Conservation (phyloP, 257 asterid species). For the Parsonsia alboflavescens region DNA sequence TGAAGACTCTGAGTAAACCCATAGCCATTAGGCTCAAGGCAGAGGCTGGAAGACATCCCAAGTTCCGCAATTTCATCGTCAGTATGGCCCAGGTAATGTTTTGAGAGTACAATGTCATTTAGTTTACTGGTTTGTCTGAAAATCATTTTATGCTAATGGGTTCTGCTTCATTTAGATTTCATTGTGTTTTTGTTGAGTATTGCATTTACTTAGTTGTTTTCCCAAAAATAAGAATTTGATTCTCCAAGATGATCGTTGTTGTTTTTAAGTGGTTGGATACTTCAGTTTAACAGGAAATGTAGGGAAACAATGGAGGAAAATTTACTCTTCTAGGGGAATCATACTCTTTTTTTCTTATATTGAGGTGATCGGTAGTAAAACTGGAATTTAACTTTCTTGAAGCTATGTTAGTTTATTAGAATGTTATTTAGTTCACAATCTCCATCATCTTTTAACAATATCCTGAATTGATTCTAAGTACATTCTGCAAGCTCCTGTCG, state of each 20-base stretch:
- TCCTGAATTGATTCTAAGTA: not conserved
- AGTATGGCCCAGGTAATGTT: conserved; percentile 76
- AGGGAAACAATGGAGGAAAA: not conserved
- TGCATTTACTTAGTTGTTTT: not conserved
- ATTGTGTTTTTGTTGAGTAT: no score
- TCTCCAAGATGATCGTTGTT: not conserved
- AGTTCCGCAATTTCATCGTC: conserved; percentile 61
- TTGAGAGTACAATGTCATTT: not conserved
- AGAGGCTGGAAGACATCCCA: conserved; percentile 77
- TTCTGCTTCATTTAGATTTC: not conserved
- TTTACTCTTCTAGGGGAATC: not conserved
- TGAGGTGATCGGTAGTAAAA: not conserved
- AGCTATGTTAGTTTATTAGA: not conserved
- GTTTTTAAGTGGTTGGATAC: not conserved
- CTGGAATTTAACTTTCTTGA: not conserved
- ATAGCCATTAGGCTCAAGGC: conserved; percentile 71
- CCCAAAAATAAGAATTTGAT: not conserved
- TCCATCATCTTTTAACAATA: not conserved
- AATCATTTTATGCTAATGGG: not conserved
- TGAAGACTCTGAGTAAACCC: conserved; percentile 85
- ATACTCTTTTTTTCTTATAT: not conserved
- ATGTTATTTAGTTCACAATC: not conserved
- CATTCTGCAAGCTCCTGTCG: not conserved
- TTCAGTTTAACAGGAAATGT: not conserved
- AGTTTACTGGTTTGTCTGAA: not conserved